Conservation (phyloP, 164 flowering plant species). For the Vitis riparia region DNA sequence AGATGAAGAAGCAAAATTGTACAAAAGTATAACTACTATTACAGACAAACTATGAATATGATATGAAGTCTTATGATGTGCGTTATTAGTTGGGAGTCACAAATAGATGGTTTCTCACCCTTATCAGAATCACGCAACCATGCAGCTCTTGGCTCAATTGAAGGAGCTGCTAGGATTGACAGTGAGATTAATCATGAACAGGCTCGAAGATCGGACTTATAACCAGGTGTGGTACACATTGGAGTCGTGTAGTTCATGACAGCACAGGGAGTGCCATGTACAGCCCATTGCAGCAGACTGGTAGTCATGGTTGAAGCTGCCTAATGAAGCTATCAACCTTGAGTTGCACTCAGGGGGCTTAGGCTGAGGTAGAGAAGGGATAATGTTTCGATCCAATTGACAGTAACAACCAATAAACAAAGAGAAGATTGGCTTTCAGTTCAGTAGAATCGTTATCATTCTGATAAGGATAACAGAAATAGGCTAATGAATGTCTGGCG, state of each 20-base stretch:
- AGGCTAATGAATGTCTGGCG: too few species aligned
- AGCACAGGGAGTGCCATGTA: slow-evolving; percentile 31
- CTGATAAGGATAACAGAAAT: too few species aligned
- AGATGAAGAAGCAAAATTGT: too few species aligned
- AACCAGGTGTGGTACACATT: slow-evolving; percentile 60
- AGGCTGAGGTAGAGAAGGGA: slow-evolving; percentile 77
- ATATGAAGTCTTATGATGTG: too few species aligned
- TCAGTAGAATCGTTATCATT: too few species aligned
- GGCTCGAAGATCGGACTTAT: slow-evolving; percentile 61
- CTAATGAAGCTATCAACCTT: slow-evolving; percentile 47
- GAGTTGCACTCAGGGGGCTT: slow-evolving; percentile 63
- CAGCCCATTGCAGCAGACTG: slow-evolving; percentile 55
- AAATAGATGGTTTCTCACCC: too few species aligned
- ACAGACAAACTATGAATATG: too few species aligned
- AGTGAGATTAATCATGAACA: slow-evolving; percentile 56
- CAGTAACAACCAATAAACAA: too few species aligned
- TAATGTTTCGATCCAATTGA: too few species aligned
- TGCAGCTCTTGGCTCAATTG: slow-evolving; percentile 58
- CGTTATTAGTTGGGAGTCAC: too few species aligned
- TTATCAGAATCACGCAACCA: slow-evolving; percentile 61
- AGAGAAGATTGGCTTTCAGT: too few species aligned
- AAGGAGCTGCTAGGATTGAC: slow-evolving; percentile 46
- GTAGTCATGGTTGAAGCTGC: slow-evolving; percentile 67
- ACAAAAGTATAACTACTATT: too few species aligned
- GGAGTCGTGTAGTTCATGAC: slow-evolving; percentile 47